These are phyloP conservation scores for Cyberlindnera meyerae DNA, from an alignment of 805 yeast species.

Conservation along the genomic window DNA sequence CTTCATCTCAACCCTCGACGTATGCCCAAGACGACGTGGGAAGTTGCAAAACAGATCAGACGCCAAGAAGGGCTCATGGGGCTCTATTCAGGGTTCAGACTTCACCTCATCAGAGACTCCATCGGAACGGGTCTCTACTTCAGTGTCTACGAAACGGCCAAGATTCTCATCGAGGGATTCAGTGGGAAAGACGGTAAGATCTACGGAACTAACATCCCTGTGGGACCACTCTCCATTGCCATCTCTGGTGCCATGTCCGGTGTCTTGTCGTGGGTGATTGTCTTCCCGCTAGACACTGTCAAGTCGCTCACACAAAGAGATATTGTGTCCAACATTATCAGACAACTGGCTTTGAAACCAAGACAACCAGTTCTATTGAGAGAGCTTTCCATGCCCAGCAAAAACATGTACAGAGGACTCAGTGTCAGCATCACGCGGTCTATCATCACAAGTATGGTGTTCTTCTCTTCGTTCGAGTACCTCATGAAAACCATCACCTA, in stretches of 20 bases:
- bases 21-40: conserved; percentile 33
- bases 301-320: conserved; percentile 75
- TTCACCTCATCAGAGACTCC: conserved; percentile 65
- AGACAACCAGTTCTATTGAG: conserved; percentile 30
- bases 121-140: conserved; percentile 70
- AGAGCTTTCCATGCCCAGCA: conserved; percentile 35
- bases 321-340: conserved; percentile 59
- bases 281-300: conserved; percentile 78
- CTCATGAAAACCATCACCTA: conserved; percentile 52
- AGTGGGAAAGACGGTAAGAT: conserved; percentile 26
- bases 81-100: conserved; percentile 67
- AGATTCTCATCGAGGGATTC: conserved; percentile 38
- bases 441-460: conserved; percentile 66
- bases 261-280: conserved; percentile 63
- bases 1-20: conserved; percentile 29
- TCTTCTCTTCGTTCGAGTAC: conserved; percentile 68
- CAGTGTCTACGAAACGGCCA: conserved; percentile 69
- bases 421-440: conserved; percentile 73
- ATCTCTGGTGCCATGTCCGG: conserved; percentile 81
- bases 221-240: conserved; percentile 44
- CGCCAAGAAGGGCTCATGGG: conserved; percentile 57
- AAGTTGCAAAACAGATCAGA: conserved; percentile 49
- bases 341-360: conserved; percentile 43
- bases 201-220: conserved; percentile 27
- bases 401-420: conserved; percentile 67